These are phyloP conservation scores for Talaromyces sp. DNA, from an alignment of 2,329 filamentous ascomycete species.

Conservation along the genomic window DNA sequence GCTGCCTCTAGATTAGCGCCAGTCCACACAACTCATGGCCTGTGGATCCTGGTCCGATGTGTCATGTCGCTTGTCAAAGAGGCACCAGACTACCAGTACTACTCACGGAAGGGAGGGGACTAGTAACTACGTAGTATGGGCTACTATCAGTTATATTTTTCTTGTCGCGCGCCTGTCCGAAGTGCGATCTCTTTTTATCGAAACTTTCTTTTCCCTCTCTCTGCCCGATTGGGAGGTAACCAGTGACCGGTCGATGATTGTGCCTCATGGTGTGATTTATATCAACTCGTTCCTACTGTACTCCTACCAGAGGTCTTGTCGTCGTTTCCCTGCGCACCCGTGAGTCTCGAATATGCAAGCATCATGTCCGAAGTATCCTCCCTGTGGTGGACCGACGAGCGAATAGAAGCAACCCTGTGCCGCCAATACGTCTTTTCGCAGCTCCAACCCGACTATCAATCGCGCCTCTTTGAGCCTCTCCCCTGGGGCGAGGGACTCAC, in stretches of 20 bases:
- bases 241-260: background rate
- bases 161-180: background rate
- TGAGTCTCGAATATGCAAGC: slow-evolving; percentile 18
- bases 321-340: background rate
- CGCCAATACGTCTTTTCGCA: slow-evolving; percentile 39
- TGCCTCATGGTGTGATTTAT: background rate
- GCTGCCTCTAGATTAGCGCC: background rate
- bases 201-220: background rate
- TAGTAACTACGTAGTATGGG: background rate
- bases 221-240: background rate
- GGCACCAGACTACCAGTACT: background rate
- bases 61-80: background rate
- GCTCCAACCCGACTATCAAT: slow-evolving; percentile 34
- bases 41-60: slow-evolving; percentile 7
- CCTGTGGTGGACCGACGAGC: slow-evolving; percentile 46
- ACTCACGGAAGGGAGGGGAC: background rate
- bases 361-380: slow-evolving; percentile 32
- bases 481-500: slow-evolving; percentile 46
- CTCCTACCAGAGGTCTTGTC: no score
- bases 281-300: background rate
- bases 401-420: slow-evolving; percentile 42
- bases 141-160: slow-evolving; percentile 2
- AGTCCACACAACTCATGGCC: slow-evolving; percentile 8
- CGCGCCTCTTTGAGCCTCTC: slow-evolving; percentile 36
- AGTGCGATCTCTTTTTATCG: background rate